Base-by-base conservation (phyloP, 768 basidiomycete species). In the Serendipita sp. region DNA sequence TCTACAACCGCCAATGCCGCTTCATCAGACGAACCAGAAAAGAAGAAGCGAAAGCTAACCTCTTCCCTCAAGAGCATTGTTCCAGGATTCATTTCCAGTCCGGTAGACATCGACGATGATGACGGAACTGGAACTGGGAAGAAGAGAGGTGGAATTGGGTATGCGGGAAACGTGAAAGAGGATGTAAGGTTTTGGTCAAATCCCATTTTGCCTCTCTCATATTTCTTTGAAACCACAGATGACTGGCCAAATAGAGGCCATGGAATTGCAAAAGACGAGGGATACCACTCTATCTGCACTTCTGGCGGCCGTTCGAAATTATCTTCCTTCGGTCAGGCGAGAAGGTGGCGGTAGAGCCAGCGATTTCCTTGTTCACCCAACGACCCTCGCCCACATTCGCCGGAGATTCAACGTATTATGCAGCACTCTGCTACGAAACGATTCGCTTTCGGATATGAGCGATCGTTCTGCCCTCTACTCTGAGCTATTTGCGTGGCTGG, bases 401-500 rank as follows among this genome's bases (percentile, higher is more conserved):
- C 78, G 94, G 68, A 81, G 93, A 38, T 96, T 96, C 77, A 94
- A 92, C 71, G 84, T 84, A 71, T 82, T 96, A 65, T 86, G 88
- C 69, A 92, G 88, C 67, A 83, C 86, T 41, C 82, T 96, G 46
- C 79, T 96, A 45, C 81, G 90, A 67, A 95, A 95, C 70, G 93
- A 96, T 73, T 95, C 94, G 15, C 76, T 97, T 54, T 82, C 90
- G 48, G 94, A 96, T 71, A 95, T 96, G 92, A 91, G 89, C 8
- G 90, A 93, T 66, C 86, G 94, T 8, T 79, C 78, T 0, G 78
- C 86, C 5, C 76, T 97, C 16, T 97, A 96, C 74, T 89, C 89
- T 71, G 89, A 94, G 72, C 74, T 97, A 32, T 81, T 96, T 63
- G 85, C 89, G 69, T 97, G 93, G 93, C 79, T 97, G 10, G 88